These are phyloP conservation scores for Amaranthus tricolor DNA, from an alignment of 179 eudicot species.

Conservation along the genomic window DNA sequence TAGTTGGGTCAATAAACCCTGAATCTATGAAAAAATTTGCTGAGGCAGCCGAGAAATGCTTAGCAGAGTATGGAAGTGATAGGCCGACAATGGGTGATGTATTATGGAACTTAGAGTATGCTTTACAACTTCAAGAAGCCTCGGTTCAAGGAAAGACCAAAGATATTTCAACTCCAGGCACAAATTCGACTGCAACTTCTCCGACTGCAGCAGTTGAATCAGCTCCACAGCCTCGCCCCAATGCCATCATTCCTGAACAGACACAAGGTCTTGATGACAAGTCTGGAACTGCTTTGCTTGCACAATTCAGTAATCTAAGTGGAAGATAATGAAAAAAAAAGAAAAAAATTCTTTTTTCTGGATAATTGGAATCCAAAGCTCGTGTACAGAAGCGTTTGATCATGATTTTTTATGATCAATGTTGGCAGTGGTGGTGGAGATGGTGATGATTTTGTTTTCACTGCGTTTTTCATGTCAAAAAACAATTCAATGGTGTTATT, in stretches of 20 bases:
- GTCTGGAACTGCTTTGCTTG: conserved; percentile 58
- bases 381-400: conserved; percentile 11
- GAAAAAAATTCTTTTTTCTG: background rate
- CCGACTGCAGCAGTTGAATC: background rate
- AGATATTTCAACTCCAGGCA: conserved; percentile 26
- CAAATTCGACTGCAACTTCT: conserved; percentile 2
- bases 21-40: conserved; percentile 78
- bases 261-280: conserved; percentile 37
- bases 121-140: conserved; percentile 79
- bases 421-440: background rate
- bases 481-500: conserved; percentile 12
- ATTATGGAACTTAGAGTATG: conserved; percentile 86
- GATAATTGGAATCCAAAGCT: conserved; percentile 2
- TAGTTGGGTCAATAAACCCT: conserved; percentile 49
- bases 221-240: conserved; percentile 15
- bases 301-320: conserved; percentile 59
- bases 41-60: conserved; percentile 92
- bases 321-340: conserved; percentile 43
- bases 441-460: background rate
- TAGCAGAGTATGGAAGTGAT: conserved; percentile 84
- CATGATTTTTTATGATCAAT: background rate
- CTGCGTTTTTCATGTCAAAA: conserved; percentile 6
- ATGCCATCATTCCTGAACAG: conserved; percentile 31
- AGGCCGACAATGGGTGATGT: conserved; percentile 97
- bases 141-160: conserved; percentile 48